Evolutionary conservation across 2,329 filamentous ascomycete species (phyloP).

Genomic region (Verticillium tricorpus): DNA sequence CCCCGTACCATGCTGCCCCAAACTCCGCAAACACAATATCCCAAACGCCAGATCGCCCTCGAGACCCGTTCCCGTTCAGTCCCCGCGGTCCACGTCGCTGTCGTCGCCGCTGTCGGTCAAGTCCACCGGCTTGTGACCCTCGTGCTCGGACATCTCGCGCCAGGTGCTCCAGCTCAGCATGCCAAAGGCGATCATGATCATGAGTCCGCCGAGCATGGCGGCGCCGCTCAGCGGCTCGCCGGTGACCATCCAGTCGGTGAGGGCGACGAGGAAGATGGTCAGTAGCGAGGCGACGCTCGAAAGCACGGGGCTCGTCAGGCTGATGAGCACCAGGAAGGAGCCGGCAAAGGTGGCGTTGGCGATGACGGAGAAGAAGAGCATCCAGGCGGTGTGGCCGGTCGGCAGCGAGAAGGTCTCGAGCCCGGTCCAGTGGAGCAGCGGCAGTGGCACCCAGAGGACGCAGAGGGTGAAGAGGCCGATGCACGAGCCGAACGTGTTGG

Average conservation of each 20-base stretch:
- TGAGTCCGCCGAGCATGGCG: slow-evolving; percentile 72
- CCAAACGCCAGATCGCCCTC: not conserved
- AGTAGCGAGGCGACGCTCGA: slow-evolving; percentile 88
- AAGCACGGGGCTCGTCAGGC: slow-evolving; percentile 85
- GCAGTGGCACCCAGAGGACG: slow-evolving; percentile 89
- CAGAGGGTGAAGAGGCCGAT: slow-evolving; percentile 82
- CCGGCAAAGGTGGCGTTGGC: slow-evolving; percentile 92
- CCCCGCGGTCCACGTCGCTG: slow-evolving; percentile 34
- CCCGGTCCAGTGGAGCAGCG: slow-evolving; percentile 72
- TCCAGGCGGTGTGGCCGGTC: slow-evolving; percentile 68
- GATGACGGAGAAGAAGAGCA: slow-evolving; percentile 75
- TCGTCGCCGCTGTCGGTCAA: slow-evolving; percentile 41
- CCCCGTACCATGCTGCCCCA: not conserved
- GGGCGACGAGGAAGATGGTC: slow-evolving; percentile 93
- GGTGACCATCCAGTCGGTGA: slow-evolving; percentile 84
- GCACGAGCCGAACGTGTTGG: slow-evolving; percentile 83
- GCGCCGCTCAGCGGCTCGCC: slow-evolving; percentile 70
- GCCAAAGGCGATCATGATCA: slow-evolving; percentile 87
- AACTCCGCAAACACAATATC: not conserved
- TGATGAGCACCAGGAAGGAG: slow-evolving; percentile 88
- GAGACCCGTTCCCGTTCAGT: slow-evolving; percentile 6
- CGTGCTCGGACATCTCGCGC: slow-evolving; percentile 84
- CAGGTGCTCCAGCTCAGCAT: slow-evolving; percentile 89
- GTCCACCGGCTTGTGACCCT: slow-evolving; percentile 52
- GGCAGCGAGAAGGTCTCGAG: slow-evolving; percentile 83